Evolutionary conservation across 805 yeast genomes (phyloP).

Genomic region (Candida loeiensis): DNA sequence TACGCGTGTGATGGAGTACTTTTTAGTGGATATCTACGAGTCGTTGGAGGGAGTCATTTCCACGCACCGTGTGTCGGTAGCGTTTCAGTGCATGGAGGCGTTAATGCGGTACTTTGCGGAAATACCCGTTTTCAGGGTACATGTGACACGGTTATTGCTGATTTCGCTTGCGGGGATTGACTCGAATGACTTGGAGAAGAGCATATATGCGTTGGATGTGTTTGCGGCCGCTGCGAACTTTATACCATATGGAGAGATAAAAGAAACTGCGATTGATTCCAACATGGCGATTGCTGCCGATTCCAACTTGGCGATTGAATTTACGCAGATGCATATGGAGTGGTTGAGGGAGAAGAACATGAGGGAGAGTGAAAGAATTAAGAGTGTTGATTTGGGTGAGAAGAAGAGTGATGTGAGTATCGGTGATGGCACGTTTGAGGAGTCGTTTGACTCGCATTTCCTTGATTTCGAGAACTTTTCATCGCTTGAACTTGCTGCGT

Average conservation of each 20-base stretch:
- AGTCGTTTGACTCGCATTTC: slow-evolving; percentile 16
- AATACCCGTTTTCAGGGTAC: slow-evolving; percentile 66
- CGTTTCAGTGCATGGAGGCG: slow-evolving; percentile 63
- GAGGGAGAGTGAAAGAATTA: too few species aligned
- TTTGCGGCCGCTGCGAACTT: slow-evolving; percentile 68
- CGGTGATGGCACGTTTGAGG: slow-evolving; percentile 8
- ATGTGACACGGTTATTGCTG: slow-evolving; percentile 68
- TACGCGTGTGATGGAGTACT: slow-evolving; percentile 45
- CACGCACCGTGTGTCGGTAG: slow-evolving; percentile 74
- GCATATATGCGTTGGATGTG: slow-evolving; percentile 63
- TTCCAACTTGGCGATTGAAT: slow-evolving; percentile 42
- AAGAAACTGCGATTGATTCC: slow-evolving; percentile 29
- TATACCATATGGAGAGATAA: slow-evolving; percentile 65
- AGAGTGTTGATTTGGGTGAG: too few species aligned
- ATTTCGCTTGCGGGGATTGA: slow-evolving; percentile 80
- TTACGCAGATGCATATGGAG: slow-evolving; percentile 62
- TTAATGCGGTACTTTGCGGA: slow-evolving; percentile 64
- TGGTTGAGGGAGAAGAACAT: slow-evolving; percentile 41
- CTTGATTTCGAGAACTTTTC: neutral
- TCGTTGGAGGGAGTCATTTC: slow-evolving; percentile 67
- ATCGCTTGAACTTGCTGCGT: slow-evolving; percentile 47
- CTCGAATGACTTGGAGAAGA: slow-evolving; percentile 76
- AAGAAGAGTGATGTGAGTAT: slow-evolving; percentile 12
- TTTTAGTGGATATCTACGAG: slow-evolving; percentile 72
- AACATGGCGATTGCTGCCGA: slow-evolving; percentile 41